Conservation (phyloP, 768 basidiomycete species). For the Scleroderma bovista region DNA sequence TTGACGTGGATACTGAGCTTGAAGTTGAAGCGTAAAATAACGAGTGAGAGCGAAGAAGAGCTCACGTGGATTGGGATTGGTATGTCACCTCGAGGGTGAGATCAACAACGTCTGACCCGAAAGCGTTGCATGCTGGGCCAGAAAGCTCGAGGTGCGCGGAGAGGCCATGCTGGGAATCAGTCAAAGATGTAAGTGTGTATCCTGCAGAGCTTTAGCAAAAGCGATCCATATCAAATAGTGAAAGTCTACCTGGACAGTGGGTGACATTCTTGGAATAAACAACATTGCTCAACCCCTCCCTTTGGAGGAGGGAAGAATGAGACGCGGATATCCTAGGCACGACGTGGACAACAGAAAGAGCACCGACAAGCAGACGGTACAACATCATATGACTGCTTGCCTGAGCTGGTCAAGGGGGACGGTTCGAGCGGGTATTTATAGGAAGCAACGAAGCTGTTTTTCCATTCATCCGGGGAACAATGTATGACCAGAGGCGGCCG, state of each 20-base stretch:
- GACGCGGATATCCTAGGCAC: background rate
- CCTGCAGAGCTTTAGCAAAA: constrained; percentile 31
- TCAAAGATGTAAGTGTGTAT: constrained; percentile 44
- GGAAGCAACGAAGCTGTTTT: too few species aligned
- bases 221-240: background rate
- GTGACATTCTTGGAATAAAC: constrained; percentile 26
- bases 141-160: constrained; percentile 50
- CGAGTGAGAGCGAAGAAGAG: background rate
- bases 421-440: too few species aligned
- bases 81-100: constrained; percentile 66
- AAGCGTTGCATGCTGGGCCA: constrained; percentile 57
- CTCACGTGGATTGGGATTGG: constrained; percentile 48
- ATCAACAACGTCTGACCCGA: constrained; percentile 51
- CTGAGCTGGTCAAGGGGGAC: background rate
- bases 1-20: constrained; percentile 55
- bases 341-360: background rate
- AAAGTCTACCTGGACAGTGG: constrained; percentile 25
- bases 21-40: background rate
- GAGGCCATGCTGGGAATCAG: constrained; percentile 42
- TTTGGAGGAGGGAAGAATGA: background rate
- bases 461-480: too few species aligned
- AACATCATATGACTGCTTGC: background rate
- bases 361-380: background rate
- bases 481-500: too few species aligned
- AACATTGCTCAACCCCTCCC: background rate